Evolutionary conservation across 805 yeast species (phyloP).

Genomic region (Candida suzukii): DNA sequence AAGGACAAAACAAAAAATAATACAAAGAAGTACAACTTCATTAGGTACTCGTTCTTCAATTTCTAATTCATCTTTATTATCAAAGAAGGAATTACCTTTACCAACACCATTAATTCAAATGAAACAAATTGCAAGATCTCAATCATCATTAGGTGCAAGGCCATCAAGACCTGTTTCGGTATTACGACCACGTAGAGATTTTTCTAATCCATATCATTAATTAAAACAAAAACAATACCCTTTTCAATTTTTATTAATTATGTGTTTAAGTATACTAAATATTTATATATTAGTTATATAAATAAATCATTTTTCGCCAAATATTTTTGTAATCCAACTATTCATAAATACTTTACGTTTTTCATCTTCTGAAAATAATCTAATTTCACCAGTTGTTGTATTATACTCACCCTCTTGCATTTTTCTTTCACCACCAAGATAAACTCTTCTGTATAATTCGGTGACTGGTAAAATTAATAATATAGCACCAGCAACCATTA

Average conservation of each 20-base stretch:
- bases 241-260: not conserved
- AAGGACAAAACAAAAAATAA: too few species aligned
- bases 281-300: not conserved
- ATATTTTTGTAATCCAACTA: conserved; percentile 32
- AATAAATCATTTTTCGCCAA: conserved; percentile 33
- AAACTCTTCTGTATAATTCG: conserved; percentile 25
- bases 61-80: not conserved
- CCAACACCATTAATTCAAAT: conserved; percentile 15
- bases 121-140: conserved; percentile 15
- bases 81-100: conserved; percentile 2
- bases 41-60: not conserved
- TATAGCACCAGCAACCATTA: conserved; percentile 24
- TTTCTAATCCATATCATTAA: not conserved
- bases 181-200: not conserved
- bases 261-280: too few species aligned
- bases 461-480: conserved; percentile 21
- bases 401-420: conserved; percentile 38
- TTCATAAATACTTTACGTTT: conserved; percentile 27
- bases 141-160: conserved; percentile 12
- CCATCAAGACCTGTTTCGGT: not conserved
- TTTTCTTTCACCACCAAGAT: conserved; percentile 34
- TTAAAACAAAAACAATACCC: not conserved
- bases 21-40: too few species aligned
- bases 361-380: conserved; percentile 38
- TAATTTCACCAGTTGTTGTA: conserved; percentile 35